phyloP scores from a whole-genome alignment of 148 eudicot genomes.

The Euryodendron excelsum region DNA sequence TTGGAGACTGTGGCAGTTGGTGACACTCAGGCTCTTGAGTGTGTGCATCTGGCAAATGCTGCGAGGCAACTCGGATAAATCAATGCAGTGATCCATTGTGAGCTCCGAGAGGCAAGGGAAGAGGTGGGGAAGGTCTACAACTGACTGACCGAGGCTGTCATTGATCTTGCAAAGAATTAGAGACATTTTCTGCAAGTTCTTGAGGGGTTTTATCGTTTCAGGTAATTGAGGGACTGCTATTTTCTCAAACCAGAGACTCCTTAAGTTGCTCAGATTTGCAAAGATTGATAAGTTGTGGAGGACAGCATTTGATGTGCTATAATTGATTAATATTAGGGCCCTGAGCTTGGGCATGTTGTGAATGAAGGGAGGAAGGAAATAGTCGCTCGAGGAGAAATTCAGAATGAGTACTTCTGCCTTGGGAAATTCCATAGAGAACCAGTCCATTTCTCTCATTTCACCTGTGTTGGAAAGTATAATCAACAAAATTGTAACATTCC shows the following conservation, averaged over 20 bases:
- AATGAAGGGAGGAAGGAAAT: constrained; percentile 72
- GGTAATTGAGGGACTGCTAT: constrained; percentile 57
- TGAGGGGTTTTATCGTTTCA: constrained; percentile 38
- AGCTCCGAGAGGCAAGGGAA: constrained; percentile 70
- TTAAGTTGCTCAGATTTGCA: constrained; percentile 40
- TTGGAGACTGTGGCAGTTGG: constrained; percentile 64
- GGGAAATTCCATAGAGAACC: constrained; percentile 69
- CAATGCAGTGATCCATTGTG: constrained; percentile 76
- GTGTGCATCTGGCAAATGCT: constrained; percentile 49
- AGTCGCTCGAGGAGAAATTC: constrained; percentile 56
- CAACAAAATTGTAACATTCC: background rate
- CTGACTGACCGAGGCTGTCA: constrained; percentile 31
- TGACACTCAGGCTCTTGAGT: constrained; percentile 56
- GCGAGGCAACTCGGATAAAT: constrained; percentile 46
- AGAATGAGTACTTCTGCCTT: constrained; percentile 81
- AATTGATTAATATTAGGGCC: constrained; percentile 60
- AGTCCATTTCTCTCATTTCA: constrained; percentile 69
- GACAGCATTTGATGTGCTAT: constrained; percentile 47
- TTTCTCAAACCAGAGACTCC: constrained; percentile 82
- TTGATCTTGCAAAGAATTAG: constrained; percentile 60
- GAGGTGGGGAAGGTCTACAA: constrained; percentile 46
- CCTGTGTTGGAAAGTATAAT: constrained; percentile 29
- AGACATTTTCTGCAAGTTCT: constrained; percentile 53
- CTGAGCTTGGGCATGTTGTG: constrained; percentile 68
- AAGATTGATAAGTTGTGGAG: constrained; percentile 57